These are phyloP conservation scores for Coniophora puteana DNA, from an alignment of 1,284 basidiomycete genomes.

Conservation along the genomic window DNA sequence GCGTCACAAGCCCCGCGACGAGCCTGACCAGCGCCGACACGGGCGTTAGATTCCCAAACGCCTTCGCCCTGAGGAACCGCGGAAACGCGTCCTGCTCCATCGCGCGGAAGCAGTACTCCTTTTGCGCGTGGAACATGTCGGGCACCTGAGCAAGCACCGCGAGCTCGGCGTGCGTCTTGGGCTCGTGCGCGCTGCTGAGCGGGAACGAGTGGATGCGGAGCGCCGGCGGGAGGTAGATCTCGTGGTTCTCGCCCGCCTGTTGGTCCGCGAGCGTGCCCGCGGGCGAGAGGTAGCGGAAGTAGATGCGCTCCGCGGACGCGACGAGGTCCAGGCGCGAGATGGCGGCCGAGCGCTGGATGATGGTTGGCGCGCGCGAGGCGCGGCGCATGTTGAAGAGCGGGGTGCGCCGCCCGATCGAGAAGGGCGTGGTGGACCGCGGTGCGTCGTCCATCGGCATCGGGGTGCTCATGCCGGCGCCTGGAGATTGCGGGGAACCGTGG, in stretches of 20 bases:
- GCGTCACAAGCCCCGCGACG: conserved; percentile 77
- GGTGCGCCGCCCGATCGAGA: conserved; percentile 69
- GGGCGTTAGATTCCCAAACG: conserved; percentile 95
- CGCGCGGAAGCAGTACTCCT: conserved; percentile 95
- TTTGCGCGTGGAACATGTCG: conserved; percentile 96
- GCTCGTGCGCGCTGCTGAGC: conserved; percentile 65
- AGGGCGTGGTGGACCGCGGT: conserved; percentile 72
- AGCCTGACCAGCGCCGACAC: conserved; percentile 84
- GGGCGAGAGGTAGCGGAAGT: conserved; percentile 85
- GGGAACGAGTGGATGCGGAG: conserved; percentile 81
- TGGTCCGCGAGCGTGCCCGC: conserved; percentile 61
- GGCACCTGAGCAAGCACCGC: conserved; percentile 86
- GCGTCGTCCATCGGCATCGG: conserved; percentile 43
- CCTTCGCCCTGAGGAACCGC: conserved; percentile 92
- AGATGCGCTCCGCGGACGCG: conserved; percentile 93
- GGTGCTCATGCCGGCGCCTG: conserved; percentile 31
- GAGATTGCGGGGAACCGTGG: conserved; percentile 48
- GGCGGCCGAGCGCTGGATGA: conserved; percentile 87
- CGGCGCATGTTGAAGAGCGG: conserved; percentile 69
- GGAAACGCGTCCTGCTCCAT: conserved; percentile 99
- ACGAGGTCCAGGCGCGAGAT: conserved; percentile 90
- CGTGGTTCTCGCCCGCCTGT: conserved; percentile 73
- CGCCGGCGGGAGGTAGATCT: conserved; percentile 92
- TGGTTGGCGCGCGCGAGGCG: conserved; percentile 77
- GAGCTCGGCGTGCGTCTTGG: conserved; percentile 65